Evolutionary conservation across 2,329 filamentous ascomycete genomes (phyloP).

Genomic region (Aspergillus sergii): DNA sequence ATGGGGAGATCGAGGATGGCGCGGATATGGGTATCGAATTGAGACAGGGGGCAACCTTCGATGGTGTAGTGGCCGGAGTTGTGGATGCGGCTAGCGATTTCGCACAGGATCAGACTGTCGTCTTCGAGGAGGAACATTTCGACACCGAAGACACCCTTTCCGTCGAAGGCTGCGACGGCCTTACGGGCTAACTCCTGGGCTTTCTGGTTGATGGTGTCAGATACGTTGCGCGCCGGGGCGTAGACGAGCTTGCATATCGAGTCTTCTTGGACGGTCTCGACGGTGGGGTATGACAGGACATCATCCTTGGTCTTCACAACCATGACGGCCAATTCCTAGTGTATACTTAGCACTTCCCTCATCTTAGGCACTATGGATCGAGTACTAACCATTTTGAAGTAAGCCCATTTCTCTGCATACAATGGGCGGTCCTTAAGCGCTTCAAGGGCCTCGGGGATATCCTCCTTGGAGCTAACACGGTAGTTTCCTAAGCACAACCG

Average conservation of each 20-base stretch:
- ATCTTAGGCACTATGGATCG: neutral
- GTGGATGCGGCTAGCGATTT: slow-evolving; percentile 80
- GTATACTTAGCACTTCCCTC: slow-evolving; percentile 13
- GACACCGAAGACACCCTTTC: slow-evolving; percentile 91
- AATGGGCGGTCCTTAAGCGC: slow-evolving; percentile 70
- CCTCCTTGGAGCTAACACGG: slow-evolving; percentile 60
- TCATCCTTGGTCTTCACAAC: slow-evolving; percentile 84
- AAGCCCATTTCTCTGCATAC: slow-evolving; percentile 88
- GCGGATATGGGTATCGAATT: slow-evolving; percentile 87
- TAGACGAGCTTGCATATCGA: slow-evolving; percentile 94
- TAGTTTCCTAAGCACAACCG: slow-evolving; percentile 59
- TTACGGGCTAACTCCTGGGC: slow-evolving; percentile 77
- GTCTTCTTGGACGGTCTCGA: slow-evolving; percentile 94
- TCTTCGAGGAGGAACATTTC: slow-evolving; percentile 89
- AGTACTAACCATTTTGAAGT: slow-evolving; percentile 65
- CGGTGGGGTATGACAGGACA: slow-evolving; percentile 77
- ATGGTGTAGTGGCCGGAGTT: slow-evolving; percentile 97
- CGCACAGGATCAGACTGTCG: slow-evolving; percentile 75
- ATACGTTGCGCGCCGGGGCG: slow-evolving; percentile 75
- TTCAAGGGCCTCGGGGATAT: slow-evolving; percentile 67
- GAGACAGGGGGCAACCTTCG: slow-evolving; percentile 84
- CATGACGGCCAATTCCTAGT: slow-evolving; percentile 82
- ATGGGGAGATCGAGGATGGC: slow-evolving; percentile 76
- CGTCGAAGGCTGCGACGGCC: slow-evolving; percentile 78
- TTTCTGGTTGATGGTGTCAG: slow-evolving; percentile 59